phyloP scores from a whole-genome alignment of 73 alveolate species.

The Paraurostyla sp. region DNA sequence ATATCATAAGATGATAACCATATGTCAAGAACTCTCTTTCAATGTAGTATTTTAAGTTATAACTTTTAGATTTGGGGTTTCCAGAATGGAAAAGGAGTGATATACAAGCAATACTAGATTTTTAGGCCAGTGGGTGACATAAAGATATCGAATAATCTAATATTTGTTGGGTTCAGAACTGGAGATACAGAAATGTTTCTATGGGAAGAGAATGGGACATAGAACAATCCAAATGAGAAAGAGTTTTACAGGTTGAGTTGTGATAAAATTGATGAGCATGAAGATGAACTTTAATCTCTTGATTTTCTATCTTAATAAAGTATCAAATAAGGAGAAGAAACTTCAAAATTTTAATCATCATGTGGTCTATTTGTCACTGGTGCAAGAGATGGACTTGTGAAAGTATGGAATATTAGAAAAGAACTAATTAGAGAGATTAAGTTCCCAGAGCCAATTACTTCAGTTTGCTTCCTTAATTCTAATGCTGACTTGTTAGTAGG shows the following conservation, averaged over 20 bases:
- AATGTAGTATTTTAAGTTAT: slow-evolving; percentile 4
- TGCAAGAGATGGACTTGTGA: slow-evolving; percentile 71
- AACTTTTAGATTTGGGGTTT: slow-evolving; percentile 73
- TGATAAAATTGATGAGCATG: slow-evolving; percentile 73
- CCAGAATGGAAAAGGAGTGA: slow-evolving; percentile 9
- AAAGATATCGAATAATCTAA: not conserved
- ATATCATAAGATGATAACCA: slow-evolving; percentile 18
- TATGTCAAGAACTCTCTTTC: slow-evolving; percentile 64
- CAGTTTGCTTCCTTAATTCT: slow-evolving; percentile 67
- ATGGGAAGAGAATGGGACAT: slow-evolving; percentile 60
- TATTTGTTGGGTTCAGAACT: slow-evolving; percentile 58
- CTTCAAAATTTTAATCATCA: too few relatives aligned
- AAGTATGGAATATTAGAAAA: slow-evolving; percentile 72
- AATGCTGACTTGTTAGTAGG: slow-evolving; percentile 74
- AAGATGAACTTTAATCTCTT: slow-evolving; percentile 35
- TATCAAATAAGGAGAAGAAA: not conserved
- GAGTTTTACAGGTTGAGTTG: slow-evolving; percentile 58
- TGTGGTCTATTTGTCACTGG: slow-evolving; percentile 72
- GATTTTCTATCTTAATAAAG: slow-evolving; percentile 10
- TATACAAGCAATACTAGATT: slow-evolving; percentile 40
- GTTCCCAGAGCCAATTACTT: slow-evolving; percentile 72
- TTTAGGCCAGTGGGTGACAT: slow-evolving; percentile 56
- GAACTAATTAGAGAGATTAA: slow-evolving; percentile 72
- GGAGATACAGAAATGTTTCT: slow-evolving; percentile 73
- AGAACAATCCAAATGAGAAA: slow-evolving; percentile 1